phyloP scores from a whole-genome alignment of 345 rosid genomes.

The Boechera retrofracta region DNA sequence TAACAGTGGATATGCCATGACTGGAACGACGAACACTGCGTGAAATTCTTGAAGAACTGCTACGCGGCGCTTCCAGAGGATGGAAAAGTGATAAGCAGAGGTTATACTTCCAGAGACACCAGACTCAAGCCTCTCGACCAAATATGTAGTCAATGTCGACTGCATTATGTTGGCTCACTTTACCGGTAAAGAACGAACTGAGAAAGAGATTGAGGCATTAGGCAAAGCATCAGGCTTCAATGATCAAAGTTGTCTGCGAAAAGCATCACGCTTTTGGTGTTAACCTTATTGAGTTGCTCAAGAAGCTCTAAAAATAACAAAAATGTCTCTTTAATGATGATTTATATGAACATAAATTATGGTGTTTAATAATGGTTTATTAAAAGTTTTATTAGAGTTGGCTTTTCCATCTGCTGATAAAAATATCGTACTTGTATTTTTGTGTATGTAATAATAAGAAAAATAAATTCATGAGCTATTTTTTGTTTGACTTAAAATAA shows the following conservation, averaged over 20 bases:
- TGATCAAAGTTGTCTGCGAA: constrained; percentile 61
- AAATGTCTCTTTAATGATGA: too few species aligned
- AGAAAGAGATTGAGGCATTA: constrained; percentile 73
- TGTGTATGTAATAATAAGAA: not conserved
- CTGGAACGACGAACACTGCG: constrained; percentile 88
- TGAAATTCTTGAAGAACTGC: constrained; percentile 55
- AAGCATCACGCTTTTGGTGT: constrained; percentile 53
- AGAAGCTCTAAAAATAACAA: constrained; percentile 33
- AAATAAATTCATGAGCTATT: not conserved
- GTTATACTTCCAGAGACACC: constrained; percentile 80
- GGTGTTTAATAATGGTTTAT: too few species aligned
- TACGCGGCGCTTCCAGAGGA: constrained; percentile 53
- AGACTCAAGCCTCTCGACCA: constrained; percentile 69
- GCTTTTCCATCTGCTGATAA: not conserved
- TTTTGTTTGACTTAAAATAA: too few species aligned
- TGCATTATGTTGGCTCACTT: constrained; percentile 92
- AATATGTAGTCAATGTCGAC: constrained; percentile 71
- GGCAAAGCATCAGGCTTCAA: constrained; percentile 79
- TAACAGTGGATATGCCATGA: constrained; percentile 90
- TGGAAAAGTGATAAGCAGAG: constrained; percentile 81
- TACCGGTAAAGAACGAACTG: constrained; percentile 92
- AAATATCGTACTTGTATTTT: not conserved
- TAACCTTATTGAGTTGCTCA: constrained; percentile 77
- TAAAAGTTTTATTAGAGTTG: too few species aligned
- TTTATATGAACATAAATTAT: too few species aligned